Conservation (phyloP, 345 rosid genomes). For the Lagerstroemia speciosa region DNA sequence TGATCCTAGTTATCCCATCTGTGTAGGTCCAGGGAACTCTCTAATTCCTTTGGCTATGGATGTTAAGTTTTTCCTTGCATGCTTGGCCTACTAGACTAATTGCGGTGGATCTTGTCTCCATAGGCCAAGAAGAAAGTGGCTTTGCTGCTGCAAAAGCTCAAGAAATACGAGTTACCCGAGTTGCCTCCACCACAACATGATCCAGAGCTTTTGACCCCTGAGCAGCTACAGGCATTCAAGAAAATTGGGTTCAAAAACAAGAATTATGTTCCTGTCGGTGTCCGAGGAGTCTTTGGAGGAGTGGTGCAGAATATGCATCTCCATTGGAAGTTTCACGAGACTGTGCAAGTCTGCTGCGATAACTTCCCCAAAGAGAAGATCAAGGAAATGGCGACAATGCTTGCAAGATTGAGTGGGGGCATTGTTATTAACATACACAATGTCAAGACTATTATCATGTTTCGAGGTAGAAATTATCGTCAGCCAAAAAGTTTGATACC, state of each 20-base stretch:
- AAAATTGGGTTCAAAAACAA: slow-evolving; percentile 86
- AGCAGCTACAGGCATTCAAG: slow-evolving; percentile 77
- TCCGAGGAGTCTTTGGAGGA: slow-evolving; percentile 97
- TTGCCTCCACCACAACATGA: slow-evolving; percentile 79
- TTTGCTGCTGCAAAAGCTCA: slow-evolving; percentile 77
- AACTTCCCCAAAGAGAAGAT: slow-evolving; percentile 89
- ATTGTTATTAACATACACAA: slow-evolving; percentile 75
- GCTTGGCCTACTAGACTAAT: background rate
- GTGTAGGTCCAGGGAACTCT: background rate
- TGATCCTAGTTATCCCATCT: background rate
- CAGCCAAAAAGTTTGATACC: slow-evolving; percentile 91
- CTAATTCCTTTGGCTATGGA: background rate
- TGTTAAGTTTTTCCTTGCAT: background rate
- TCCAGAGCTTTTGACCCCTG: slow-evolving; percentile 78
- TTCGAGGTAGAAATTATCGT: slow-evolving; percentile 93
- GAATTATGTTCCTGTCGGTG: slow-evolving; percentile 95
- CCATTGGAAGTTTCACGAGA: slow-evolving; percentile 99
- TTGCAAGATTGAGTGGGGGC: slow-evolving; percentile 89
- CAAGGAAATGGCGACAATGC: slow-evolving; percentile 90
- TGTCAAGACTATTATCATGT: slow-evolving; percentile 92
- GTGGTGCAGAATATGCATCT: slow-evolving; percentile 97
- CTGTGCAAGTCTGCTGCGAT: slow-evolving; percentile 94
- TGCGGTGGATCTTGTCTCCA: slow-evolving; percentile 8
- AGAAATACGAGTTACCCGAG: slow-evolving; percentile 89
- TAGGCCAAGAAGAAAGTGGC: slow-evolving; percentile 98